phyloP scores from a whole-genome alignment of 257 asterid genomes.

The Parsonsia alboflavescens region DNA sequence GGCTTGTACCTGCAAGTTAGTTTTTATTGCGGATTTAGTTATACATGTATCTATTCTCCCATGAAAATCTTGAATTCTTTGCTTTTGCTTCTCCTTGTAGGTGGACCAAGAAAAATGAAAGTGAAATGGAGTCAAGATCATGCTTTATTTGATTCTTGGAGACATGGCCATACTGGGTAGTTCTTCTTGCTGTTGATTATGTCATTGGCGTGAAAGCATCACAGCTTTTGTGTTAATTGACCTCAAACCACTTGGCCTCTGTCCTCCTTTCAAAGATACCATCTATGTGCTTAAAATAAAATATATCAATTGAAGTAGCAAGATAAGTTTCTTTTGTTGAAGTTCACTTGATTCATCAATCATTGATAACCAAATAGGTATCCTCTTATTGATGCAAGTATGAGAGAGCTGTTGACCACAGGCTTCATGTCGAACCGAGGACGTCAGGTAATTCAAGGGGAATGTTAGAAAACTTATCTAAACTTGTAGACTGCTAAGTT shows the following conservation, averaged over 20 bases:
- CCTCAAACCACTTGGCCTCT: not conserved
- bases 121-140: slow-evolving; percentile 71
- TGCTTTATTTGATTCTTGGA: slow-evolving; percentile 75
- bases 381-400: slow-evolving; percentile 89
- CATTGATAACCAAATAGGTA: slow-evolving; percentile 42
- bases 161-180: slow-evolving; percentile 80
- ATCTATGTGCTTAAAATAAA: not conserved
- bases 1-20: not conserved
- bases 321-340: not conserved
- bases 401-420: slow-evolving; percentile 71
- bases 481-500: not conserved
- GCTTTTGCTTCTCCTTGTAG: slow-evolving; percentile 29
- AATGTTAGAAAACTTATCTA: not conserved
- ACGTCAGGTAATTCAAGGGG: slow-evolving; percentile 53
- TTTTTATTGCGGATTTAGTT: not conserved
- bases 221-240: not conserved
- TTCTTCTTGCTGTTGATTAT: not conserved
- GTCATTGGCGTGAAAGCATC: not conserved
- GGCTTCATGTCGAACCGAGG: slow-evolving; percentile 99
- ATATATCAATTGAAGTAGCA: not conserved
- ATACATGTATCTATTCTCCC: not conserved
- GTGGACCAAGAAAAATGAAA: slow-evolving; percentile 67
- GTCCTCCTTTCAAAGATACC: not conserved
- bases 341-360: slow-evolving; percentile 12
- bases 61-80: not conserved